Conservation (phyloP, 2,329 filamentous ascomycete genomes). For the Colletotrichum truncatum region DNA sequence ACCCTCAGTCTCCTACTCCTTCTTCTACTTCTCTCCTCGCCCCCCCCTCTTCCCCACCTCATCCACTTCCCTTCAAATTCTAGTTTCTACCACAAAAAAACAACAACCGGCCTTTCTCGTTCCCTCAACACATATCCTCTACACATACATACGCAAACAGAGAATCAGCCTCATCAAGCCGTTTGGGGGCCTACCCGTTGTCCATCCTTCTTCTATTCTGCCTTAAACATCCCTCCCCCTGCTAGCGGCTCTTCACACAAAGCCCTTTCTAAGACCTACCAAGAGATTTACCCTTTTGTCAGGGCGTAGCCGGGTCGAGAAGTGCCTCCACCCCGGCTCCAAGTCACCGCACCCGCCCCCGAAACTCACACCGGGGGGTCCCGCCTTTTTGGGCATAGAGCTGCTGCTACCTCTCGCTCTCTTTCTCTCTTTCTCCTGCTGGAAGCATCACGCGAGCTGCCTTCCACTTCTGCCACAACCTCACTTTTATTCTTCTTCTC, state of each 20-base stretch:
- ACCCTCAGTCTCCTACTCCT: conserved; percentile 3
- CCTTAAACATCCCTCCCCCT: not conserved
- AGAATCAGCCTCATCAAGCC: not conserved
- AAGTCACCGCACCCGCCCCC: conserved; percentile 24
- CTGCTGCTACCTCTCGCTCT: too few relatives aligned
- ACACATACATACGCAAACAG: conserved; percentile 20
- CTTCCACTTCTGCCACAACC: conserved; percentile 5
- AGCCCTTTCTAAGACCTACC: not conserved
- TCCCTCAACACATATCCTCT: not conserved
- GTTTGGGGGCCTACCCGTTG: not conserved
- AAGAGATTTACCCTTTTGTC: not conserved
- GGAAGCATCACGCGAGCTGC: conserved; percentile 30
- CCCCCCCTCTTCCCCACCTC: not conserved
- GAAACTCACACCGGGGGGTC: conserved; percentile 24
- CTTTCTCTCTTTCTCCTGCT: too few relatives aligned
- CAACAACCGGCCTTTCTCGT: not conserved
- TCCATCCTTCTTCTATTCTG: not conserved
- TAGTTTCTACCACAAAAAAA: not conserved
- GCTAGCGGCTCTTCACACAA: conserved; percentile 10
- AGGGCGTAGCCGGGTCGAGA: conserved; percentile 7
- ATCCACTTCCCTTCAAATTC: not conserved
- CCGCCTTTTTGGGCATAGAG: conserved; percentile 25
- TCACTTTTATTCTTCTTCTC: conserved; percentile 6
- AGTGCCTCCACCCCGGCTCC: conserved; percentile 14
- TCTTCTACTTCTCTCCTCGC: not conserved